Evolutionary conservation across 371 early-diverging fungal genomes (phyloP), one percentile per base, ranked within the genome.

Genomic region (Rhizopus stolonifer): DNA sequence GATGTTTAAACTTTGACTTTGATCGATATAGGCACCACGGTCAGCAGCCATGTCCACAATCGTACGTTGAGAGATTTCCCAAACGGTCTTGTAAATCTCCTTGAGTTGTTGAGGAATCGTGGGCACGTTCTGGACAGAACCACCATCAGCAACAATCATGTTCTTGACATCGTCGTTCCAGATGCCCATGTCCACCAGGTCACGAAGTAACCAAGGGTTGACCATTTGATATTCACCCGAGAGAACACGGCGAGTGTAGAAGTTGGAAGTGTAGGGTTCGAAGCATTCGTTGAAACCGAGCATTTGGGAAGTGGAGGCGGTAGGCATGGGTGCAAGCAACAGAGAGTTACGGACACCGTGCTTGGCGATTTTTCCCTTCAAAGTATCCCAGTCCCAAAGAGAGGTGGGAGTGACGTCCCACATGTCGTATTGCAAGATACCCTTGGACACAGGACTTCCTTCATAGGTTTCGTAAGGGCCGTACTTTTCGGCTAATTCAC

Each of bases 221-320:
- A 99, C 98, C 21, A 99, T 88, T 70, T 99, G 99, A 87, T 98
- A 99, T 75, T 99, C 99, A 49, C 99, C 99, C 31, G 96, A 91
- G 57, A 98, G 71, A 3, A 99, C 99, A 50, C 99, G 90, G 50
- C 99, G 88, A 19, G 93, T 94, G 75, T 97, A 99, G 46, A 99
- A 87, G 76, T 99, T 99, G 74, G 87, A 69, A 2, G 72, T 97
- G 73, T 95, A 95, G 4, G 99, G 98, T 67, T 99, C 99, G 63
- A 98, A 96, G 72, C 96, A 95, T 79, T 99, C 99, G 72, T 96
- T 98, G 86, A 91, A 94, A 47, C 99, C 99, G 22, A 98, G 82
- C 57, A 99, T 96, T 72, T 99, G 99, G 31, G 94, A 93, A 6
- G 99, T 99, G 29, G 92, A 91, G 2, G 99, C 99, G 0, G 99